Base-by-base conservation (phyloP, 371 early-diverging fungal species). In the Blakeslea trispora region DNA sequence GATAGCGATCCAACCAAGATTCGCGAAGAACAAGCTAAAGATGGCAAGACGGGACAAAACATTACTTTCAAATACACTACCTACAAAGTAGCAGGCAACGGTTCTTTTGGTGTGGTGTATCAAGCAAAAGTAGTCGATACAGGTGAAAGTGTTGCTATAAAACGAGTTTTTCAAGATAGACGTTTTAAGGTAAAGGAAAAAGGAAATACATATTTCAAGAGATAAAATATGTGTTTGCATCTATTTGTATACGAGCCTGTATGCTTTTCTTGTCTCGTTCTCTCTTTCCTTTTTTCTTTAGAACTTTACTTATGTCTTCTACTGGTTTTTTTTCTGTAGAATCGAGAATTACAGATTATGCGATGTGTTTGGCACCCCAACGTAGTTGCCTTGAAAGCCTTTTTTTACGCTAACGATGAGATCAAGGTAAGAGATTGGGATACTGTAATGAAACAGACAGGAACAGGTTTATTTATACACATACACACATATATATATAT, bases 41-140 rank as follows among this genome's bases (percentile, higher is more conserved):
- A 93, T 59, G 96, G 92, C 55, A 85, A 83, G 65, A 83, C 90
- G 13, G 93, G 91, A 50, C 91, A 92, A 59, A 83, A 90, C 37
- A 72, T 85, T 37, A 90, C 92, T 54, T 83, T 97, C n/a, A 79
- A 86, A 22, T 97, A 95, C 74, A 88, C 92, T 17, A 92, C 92
- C 66, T 89, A 86, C 72, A 93, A 92, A 63, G 87, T 94, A 39
- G 82, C 95, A 42, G 98, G 98, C 50, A 95, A 95, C 66, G 98
- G 98, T 15, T 94, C 95, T 34, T 97, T 97, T 72, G 98, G 98
- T 37, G 96, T 96, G 15, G 98, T 97, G 19, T 96, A 91, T 68
- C 95, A 94, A 79, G 96, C 96, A 41, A 87, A 91, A 62, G 75
- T 95, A 24, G 75, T 91, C 24, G 84, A 90, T 45, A 81, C 86